Conservation (phyloP, 1,284 basidiomycete species). For the Entoloma clypeatum region DNA sequence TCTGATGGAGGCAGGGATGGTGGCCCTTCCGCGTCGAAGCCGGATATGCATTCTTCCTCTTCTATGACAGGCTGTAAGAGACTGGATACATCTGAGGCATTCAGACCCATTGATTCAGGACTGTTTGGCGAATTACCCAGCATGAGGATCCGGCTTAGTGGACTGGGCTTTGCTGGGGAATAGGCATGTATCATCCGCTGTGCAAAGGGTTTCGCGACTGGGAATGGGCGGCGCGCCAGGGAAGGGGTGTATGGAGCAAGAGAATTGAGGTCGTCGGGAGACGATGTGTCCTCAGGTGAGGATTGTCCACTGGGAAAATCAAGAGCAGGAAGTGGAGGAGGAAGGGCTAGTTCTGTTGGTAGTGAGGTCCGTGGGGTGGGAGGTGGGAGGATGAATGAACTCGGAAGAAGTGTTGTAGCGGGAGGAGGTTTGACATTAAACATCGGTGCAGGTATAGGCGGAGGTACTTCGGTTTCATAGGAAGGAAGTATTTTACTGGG, state of each 20-base stretch:
- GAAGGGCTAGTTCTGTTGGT: constrained; percentile 39
- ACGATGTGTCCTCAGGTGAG: constrained; percentile 13
- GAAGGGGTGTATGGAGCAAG: constrained; percentile 24
- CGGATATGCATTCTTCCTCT: constrained; percentile 33
- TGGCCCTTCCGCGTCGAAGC: constrained; percentile 17
- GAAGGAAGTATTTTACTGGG: constrained; percentile 45
- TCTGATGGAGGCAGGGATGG: constrained; percentile 10
- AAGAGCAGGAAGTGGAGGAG: constrained; percentile 23
- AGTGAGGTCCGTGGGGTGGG: constrained; percentile 63
- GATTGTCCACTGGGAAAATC: constrained; percentile 5
- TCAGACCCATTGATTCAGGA: constrained; percentile 24
- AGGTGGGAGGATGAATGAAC: constrained; percentile 67
- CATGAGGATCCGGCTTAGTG: constrained; percentile 70
- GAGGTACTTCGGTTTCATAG: constrained; percentile 66
- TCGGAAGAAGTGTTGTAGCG: constrained; percentile 45
- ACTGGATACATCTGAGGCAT: constrained; percentile 17
- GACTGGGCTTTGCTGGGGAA: constrained; percentile 72
- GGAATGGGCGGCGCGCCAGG: constrained; percentile 46
- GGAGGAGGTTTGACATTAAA: constrained; percentile 24
- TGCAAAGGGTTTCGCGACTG: constrained; percentile 64
- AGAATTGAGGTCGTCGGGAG: constrained; percentile 19
- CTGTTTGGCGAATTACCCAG: constrained; percentile 58
- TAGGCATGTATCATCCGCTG: constrained; percentile 72
- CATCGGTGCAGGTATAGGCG: constrained; percentile 34
- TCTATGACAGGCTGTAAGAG: constrained; percentile 32